Conservation (phyloP, 176 grass and related monocot genomes). For the Poa annua region DNA sequence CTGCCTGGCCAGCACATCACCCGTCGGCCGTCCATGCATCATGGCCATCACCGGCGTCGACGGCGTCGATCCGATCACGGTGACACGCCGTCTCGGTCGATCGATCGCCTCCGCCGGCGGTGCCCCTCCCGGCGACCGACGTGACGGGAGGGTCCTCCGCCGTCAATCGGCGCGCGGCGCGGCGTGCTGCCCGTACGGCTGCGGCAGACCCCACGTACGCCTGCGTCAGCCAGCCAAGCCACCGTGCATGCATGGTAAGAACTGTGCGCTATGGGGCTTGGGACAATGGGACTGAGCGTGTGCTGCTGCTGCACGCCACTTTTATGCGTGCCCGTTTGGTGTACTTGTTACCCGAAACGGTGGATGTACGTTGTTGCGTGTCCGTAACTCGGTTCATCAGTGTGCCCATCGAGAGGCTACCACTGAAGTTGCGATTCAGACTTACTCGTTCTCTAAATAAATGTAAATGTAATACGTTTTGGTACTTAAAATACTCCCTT, state of each 20-base stretch:
- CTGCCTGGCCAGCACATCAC: conserved; percentile 1
- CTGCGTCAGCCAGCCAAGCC: background rate
- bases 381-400: too few relatives aligned
- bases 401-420: too few relatives aligned
- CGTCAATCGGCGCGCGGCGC: background rate
- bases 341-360: background rate
- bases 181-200: conserved; percentile 35
- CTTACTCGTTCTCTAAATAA: too few relatives aligned
- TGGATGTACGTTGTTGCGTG: too few relatives aligned
- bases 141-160: conserved; percentile 20
- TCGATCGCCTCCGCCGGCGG: background rate
- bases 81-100: too few relatives aligned
- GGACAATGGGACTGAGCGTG: too few relatives aligned
- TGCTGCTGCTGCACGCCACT: background rate
- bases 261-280: too few relatives aligned
- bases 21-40: conserved; percentile 12
- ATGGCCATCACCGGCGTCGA: background rate
- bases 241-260: background rate
- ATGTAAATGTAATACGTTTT: too few relatives aligned
- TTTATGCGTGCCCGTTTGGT: background rate
- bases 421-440: too few relatives aligned
- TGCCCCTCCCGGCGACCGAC: conserved; percentile 16
- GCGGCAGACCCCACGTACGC: background rate
- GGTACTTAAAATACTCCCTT: too few relatives aligned
- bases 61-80: background rate